Evolutionary conservation across 352 stramenopile species (phyloP).

Genomic region (Phytophthora pisi): DNA sequence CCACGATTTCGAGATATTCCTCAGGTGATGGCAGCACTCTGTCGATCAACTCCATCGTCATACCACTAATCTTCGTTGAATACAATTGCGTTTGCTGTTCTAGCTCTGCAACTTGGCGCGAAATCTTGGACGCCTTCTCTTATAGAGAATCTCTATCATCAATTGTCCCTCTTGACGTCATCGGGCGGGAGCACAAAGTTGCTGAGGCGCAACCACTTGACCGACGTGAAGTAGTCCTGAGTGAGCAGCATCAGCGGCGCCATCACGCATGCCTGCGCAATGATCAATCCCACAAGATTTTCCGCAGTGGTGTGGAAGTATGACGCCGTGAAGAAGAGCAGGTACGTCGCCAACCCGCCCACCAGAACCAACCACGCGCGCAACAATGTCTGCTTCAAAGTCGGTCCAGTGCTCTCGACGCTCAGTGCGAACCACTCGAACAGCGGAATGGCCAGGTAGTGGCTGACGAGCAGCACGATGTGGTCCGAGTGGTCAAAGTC

Average conservation of each 20-base stretch:
- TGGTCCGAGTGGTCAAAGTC: conserved; percentile 84
- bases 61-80: conserved; percentile 17
- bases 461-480: conserved; percentile 71
- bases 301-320: conserved; percentile 77
- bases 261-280: conserved; percentile 68
- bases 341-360: conserved; percentile 44
- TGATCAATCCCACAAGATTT: conserved; percentile 64
- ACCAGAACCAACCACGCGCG: conserved; percentile 53
- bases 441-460: conserved; percentile 72
- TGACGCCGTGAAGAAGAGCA: conserved; percentile 70
- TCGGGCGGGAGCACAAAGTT: conserved; percentile 66
- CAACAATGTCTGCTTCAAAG: conserved; percentile 60
- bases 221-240: conserved; percentile 58
- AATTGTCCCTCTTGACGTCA: conserved; percentile 38
- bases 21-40: too few species aligned
- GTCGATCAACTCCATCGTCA: too few species aligned
- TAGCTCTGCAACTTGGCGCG: conserved; percentile 6
- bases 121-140: neutral
- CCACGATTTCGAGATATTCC: too few species aligned
- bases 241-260: conserved; percentile 64
- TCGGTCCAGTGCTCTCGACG: conserved; percentile 47
- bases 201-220: conserved; percentile 53
- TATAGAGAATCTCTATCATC: conserved; percentile 2
- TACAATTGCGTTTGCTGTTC: conserved; percentile 16
- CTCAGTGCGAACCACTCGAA: conserved; percentile 80